A percentile compares a stretch with the other conserved stretches of the same genome.
These are phyloP conservation scores for Allomyces macrogynus DNA, from an alignment of 192 early-diverging fungal species.

Conservation along the genomic window DNA sequence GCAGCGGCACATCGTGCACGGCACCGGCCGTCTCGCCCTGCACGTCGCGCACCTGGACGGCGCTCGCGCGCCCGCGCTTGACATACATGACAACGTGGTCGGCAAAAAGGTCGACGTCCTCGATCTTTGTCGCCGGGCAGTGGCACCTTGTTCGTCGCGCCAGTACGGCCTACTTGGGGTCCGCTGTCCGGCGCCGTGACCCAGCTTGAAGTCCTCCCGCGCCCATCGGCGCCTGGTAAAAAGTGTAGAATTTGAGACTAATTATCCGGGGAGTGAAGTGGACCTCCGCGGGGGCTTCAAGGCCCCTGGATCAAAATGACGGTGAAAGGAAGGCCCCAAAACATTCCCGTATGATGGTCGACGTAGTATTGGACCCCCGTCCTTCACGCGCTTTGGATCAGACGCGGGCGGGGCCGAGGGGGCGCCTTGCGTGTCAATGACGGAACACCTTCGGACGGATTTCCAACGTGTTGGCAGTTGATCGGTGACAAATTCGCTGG, in stretches of 20 bases:
- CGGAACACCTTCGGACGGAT: background rate
- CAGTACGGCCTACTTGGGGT: background rate
- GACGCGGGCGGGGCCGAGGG: background rate
- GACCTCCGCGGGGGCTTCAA: too few species aligned
- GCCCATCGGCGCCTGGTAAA: background rate
- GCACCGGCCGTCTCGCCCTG: too few species aligned
- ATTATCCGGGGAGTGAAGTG: too few species aligned
- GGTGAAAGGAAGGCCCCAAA: too few species aligned
- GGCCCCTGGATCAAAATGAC: too few species aligned
- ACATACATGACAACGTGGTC: background rate
- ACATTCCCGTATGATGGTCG: background rate
- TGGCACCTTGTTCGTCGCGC: background rate
- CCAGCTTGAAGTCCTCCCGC: background rate
- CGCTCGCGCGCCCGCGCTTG: background rate
- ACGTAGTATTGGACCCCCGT: background rate
- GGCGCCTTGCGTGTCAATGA: background rate
- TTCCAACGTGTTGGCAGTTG: background rate
- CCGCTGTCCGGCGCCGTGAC: background rate
- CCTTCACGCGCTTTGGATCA: background rate
- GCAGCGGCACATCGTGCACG: background rate
- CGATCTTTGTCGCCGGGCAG: conserved; percentile 1
- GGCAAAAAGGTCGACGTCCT: background rate
- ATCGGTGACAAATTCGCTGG: background rate
- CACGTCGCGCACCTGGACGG: too few species aligned
- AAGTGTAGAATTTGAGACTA: background rate